A percentile compares a stretch with the other conserved stretches of the same genome.
Evolutionary conservation across 306 rosid genomes (phyloP).

Genomic region (Quercus wislizeni): DNA sequence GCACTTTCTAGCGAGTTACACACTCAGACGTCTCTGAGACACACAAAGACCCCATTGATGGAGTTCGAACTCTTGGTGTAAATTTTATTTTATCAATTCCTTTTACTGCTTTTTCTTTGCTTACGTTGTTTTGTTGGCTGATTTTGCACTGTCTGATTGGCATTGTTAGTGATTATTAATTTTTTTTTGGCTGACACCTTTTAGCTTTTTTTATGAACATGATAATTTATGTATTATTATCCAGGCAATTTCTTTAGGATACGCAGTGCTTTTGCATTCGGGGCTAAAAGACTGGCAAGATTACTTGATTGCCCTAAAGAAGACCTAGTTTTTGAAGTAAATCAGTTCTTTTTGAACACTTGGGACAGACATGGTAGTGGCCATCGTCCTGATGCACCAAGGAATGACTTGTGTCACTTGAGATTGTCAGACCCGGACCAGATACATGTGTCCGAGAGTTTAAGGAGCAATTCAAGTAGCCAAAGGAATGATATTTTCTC

Average conservation of each 20-base stretch:
- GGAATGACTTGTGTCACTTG: slow-evolving; percentile 46
- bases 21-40: not conserved
- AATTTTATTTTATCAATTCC: not conserved
- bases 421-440: slow-evolving; percentile 54
- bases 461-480: slow-evolving; percentile 33
- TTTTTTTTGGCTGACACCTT: not conserved
- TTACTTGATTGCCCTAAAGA: slow-evolving; percentile 88
- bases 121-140: not conserved
- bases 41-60: not conserved
- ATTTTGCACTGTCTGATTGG: not conserved
- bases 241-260: slow-evolving; percentile 97
- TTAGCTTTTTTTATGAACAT: not conserved
- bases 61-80: not conserved
- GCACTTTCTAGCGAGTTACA: not conserved
- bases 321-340: slow-evolving; percentile 68
- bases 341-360: slow-evolving; percentile 89
- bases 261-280: slow-evolving; percentile 98
- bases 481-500: slow-evolving; percentile 47
- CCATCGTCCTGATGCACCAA: slow-evolving; percentile 93
- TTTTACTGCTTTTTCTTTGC: not conserved
- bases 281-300: slow-evolving; percentile 82
- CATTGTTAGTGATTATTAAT: not conserved
- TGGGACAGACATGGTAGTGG: slow-evolving; percentile 99
- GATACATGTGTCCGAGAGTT: slow-evolving; percentile 51
- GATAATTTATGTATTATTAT: slow-evolving; percentile 14